Conservation (phyloP, 2,329 filamentous ascomycete species). For the Aspergillus aculeatinus region DNA sequence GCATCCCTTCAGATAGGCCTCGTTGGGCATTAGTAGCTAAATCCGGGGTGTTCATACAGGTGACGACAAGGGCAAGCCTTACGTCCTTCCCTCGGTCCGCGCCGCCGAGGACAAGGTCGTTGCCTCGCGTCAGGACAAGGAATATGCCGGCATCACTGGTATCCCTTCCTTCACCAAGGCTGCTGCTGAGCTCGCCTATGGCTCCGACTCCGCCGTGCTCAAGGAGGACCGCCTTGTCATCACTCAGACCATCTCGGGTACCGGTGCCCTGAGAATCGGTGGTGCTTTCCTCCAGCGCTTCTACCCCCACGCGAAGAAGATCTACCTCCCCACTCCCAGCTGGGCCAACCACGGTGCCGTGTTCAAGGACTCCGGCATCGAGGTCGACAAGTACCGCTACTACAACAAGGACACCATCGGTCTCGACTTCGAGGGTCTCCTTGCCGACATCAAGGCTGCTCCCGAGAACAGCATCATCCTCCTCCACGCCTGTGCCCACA, state of each 20-base stretch:
- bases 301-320: slow-evolving; percentile 87
- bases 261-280: slow-evolving; percentile 90
- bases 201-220: slow-evolving; percentile 72
- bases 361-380: slow-evolving; percentile 87
- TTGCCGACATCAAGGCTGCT: slow-evolving; percentile 85
- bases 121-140: slow-evolving; percentile 79
- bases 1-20: background rate
- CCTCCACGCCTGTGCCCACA: slow-evolving; percentile 96
- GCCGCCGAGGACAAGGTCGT: slow-evolving; percentile 86
- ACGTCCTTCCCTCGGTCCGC: slow-evolving; percentile 90
- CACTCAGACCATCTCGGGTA: slow-evolving; percentile 97
- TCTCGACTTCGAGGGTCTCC: slow-evolving; percentile 91
- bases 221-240: slow-evolving; percentile 76
- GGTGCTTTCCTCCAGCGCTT: slow-evolving; percentile 89
- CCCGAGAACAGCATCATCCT: slow-evolving; percentile 85
- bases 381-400: slow-evolving; percentile 95
- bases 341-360: slow-evolving; percentile 99
- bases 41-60: slow-evolving; percentile 29
- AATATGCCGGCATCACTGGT: slow-evolving; percentile 97
- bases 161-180: slow-evolving; percentile 91
- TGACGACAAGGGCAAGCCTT: slow-evolving; percentile 96
- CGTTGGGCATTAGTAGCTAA: background rate
- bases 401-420: slow-evolving; percentile 99
- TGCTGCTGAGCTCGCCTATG: slow-evolving; percentile 88
- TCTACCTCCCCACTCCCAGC: slow-evolving; percentile 93